phyloP scores from a whole-genome alignment of 441 rosid species.

The Pelargonium myrrhifolium region DNA sequence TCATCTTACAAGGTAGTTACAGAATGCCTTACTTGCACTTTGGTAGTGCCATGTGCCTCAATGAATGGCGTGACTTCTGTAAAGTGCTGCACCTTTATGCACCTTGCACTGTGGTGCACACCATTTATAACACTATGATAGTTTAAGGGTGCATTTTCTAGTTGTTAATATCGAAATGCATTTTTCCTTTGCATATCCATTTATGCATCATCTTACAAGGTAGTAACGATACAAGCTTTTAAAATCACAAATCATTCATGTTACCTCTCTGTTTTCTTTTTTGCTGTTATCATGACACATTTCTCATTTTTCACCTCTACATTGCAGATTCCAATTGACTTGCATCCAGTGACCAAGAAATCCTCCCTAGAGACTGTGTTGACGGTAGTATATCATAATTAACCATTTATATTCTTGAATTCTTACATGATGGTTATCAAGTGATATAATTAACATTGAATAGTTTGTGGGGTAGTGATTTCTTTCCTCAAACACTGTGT shows the following conservation, averaged over 20 bases:
- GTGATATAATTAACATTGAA: slow-evolving; percentile 7
- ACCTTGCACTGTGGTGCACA: too few species aligned
- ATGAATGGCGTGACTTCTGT: too few species aligned
- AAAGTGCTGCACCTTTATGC: too few species aligned
- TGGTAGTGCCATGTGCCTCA: too few species aligned
- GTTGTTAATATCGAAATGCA: not conserved
- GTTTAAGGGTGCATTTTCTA: not conserved
- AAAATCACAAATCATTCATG: not conserved
- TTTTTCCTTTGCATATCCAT: not conserved
- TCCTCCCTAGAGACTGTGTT: slow-evolving; percentile 94
- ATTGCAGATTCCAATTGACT: slow-evolving; percentile 82
- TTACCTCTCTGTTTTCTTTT: slow-evolving; percentile 1
- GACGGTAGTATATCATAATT: slow-evolving; percentile 50
- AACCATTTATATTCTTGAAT: slow-evolving; percentile 13
- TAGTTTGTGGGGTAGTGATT: not conserved
- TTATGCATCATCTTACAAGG: not conserved
- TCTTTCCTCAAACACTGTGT: not conserved
- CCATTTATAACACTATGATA: not conserved
- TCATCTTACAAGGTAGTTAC: too few species aligned
- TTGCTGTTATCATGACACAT: slow-evolving; percentile 4
- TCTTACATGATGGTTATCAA: slow-evolving; percentile 7
- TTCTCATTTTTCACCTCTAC: slow-evolving; percentile 17
- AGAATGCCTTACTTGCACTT: too few species aligned
- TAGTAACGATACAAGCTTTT: slow-evolving; percentile 1
- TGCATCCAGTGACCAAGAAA: slow-evolving; percentile 90